Evolutionary conservation across 139 green algal genomes (phyloP), one percentile per base, ranked within the genome.

Genomic region (Limnomonas spitsbergensis): DNA sequence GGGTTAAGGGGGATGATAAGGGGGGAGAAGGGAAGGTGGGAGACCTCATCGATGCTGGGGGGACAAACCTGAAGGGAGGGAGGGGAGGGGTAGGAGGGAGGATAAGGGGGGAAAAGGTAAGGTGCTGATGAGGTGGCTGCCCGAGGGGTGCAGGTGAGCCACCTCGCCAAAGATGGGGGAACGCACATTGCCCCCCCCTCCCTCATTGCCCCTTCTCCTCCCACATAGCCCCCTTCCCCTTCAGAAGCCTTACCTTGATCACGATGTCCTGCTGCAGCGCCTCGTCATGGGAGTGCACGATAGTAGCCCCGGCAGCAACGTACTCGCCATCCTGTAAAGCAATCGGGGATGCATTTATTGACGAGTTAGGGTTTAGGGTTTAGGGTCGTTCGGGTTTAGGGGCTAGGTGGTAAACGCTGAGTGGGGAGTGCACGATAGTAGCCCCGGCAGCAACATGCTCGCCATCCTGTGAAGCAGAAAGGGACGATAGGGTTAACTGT

Each of bases 221-320:
- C n/a, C n/a, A n/a, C n/a, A n/a, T n/a, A n/a, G n/a, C n/a, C n/a
- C n/a, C n/a, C n/a, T n/a, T n/a, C n/a, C n/a, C n/a, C n/a, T n/a
- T n/a, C n/a, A n/a, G n/a, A n/a, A 68, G 84, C 56, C 83, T 72
- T 68, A 93, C 70, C 72, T 93, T 91, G 54, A 91, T 54, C 71
- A 91, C 88, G 26, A 95, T 84, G 39, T 93, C 91, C 6, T 80
- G 52, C 1, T 73, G 71, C 67, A 94, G 88, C 1, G 88, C 89
- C 1, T 82, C 81, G 24, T 61, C 75, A 36, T 54, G n/a, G 38
- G 68, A 81, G 69, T 87, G 75, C 35, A 86, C 92, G 4, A 97
- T 82, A 9, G 14, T 91, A 26, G 91, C 93, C 7, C 93, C 93
- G 1, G 89, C 90, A 77, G 90, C 84, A 7, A 40, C 24, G 80